Evolutionary conservation across 768 basidiomycete genomes (phyloP), one percentile per base, ranked within the genome.

Genomic region (Tephrocybe rancida): DNA sequence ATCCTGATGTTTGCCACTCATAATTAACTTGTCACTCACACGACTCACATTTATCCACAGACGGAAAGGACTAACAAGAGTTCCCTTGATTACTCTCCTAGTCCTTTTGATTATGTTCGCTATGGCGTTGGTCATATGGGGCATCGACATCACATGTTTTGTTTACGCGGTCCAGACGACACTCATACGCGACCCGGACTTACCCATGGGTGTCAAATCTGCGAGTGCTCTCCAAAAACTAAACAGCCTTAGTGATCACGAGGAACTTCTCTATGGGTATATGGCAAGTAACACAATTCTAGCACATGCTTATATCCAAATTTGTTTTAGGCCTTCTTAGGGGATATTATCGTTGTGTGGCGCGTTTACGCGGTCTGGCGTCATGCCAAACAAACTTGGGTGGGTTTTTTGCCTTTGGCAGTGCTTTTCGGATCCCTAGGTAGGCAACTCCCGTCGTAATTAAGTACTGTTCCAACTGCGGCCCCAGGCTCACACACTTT

Each of bases 81-180:
- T 51, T 11, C 55, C 55, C 9, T 16, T 52, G 18, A 44, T 48
- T 32, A 52, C 50, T 16, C 43, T 57, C 9, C 37, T 57, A 11
- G 46, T 52, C 19, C 32, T 57, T 13, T 27, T 52, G 10, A 10
- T 48, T 7, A 57, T 57, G 56, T 57, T 35, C 37, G 32, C 34
- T 11, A 57, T 57, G 56, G 56, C 56, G 2, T 11, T 57, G 22
- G 47, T 30, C 34, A 52, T 57, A 47, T 57, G 56, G 56, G 19
- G 26, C 8, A 48, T 57, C 14, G 56, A 52, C 25, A 21, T 52
- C 29, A 52, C 51, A 10, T 49, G 48, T 26, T 48, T 57, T 18
- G 35, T 41, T 14, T 47, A 34, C 10, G 50, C 48, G 39, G 39
- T 39, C 6, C 50, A 52, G 27, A 32, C 39, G 3, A 52, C 56